Evolutionary conservation across 176 grass and related monocot species (phyloP), one percentile per base, ranked within the genome.

Genomic region (Juncus effusus): DNA sequence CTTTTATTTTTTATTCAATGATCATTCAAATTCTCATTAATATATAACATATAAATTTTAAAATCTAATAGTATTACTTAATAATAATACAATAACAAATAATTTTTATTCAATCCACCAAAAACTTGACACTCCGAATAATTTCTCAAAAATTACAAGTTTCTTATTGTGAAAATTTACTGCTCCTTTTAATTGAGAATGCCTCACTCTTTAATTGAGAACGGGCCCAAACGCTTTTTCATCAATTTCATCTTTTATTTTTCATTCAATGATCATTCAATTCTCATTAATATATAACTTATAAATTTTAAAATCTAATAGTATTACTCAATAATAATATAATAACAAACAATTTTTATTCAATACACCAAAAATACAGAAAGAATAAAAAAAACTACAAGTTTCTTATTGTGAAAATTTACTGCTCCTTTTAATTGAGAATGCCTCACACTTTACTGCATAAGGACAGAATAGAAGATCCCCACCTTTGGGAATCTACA

Each of bases 401-500:
- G 19, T 28, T 28, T 28, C 19, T 28, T 28, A 28, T 28, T 28
- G 19, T 28, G 19, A 28, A 28, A 28, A 28, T 28, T 64, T 45
- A 1, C 13, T 16, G 13, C 41, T 50, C 62, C 62, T 42, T 63
- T n/a, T 40, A 16, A 16, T 28, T 19, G 12, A n/a, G 67, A 71
- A 41, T 10, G 39, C 6, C 50, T 12, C 49, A 14, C 49, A 14
- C 16, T 56, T 15, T 35, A 13, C 52, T 41, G 51, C 50, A 56
- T 9, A 3, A 7, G 7, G 44, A 6, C 15, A 36, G 40, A 44
- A 56, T 9, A 49, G 75, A 54, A 62, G 45, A 58, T 61, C 64
- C 78, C 65, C 75, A 67, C 75, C 61, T 70, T 56, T 60, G 60
- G 61, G 70, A 40, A 59, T 67, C 56, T 56, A 44, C 61, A 53